Conservation (phyloP, 805 yeast genomes). For the Millerozyma acaciae region DNA sequence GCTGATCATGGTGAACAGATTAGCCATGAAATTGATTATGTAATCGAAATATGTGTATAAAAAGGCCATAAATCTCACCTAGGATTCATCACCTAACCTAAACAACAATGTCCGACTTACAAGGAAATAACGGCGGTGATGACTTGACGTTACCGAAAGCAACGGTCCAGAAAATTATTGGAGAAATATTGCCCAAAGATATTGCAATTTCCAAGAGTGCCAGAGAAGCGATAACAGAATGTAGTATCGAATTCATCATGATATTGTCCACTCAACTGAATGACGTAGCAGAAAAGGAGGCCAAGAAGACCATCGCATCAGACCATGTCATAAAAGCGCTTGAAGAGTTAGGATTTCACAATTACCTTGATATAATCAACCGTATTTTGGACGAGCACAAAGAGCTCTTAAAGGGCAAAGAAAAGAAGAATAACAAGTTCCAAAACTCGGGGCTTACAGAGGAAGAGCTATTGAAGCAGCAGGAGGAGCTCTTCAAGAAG, state of each 20-base stretch:
- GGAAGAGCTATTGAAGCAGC: constrained; percentile 87
- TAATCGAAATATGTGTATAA: constrained; percentile 1
- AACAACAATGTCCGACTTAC: constrained; percentile 36
- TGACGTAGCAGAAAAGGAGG: constrained; percentile 93
- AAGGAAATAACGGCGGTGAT: constrained; percentile 27
- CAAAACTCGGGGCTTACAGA: constrained; percentile 90
- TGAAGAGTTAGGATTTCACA: constrained; percentile 79
- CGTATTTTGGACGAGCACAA: constrained; percentile 82
- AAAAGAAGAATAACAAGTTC: constrained; percentile 86
- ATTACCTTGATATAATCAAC: constrained; percentile 78
- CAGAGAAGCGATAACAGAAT: constrained; percentile 90
- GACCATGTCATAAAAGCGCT: constrained; percentile 93
- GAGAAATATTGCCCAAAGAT: constrained; percentile 87
- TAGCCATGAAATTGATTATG: too few relatives aligned
- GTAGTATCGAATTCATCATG: constrained; percentile 95
- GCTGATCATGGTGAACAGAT: too few relatives aligned
- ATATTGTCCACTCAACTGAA: constrained; percentile 88
- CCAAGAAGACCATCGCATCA: constrained; percentile 93
- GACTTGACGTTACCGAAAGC: constrained; percentile 56
- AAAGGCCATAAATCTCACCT: constrained; percentile 3
- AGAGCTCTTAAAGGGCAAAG: constrained; percentile 82
- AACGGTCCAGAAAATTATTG: constrained; percentile 90
- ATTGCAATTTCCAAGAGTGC: constrained; percentile 88
- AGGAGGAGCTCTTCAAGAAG: constrained; percentile 84
- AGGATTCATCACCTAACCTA: not conserved